A percentile compares a stretch with the other conserved stretches of the same genome.
Evolutionary conservation across 768 basidiomycete genomes (phyloP).

Genomic region (Cytidiella melzeri): DNA sequence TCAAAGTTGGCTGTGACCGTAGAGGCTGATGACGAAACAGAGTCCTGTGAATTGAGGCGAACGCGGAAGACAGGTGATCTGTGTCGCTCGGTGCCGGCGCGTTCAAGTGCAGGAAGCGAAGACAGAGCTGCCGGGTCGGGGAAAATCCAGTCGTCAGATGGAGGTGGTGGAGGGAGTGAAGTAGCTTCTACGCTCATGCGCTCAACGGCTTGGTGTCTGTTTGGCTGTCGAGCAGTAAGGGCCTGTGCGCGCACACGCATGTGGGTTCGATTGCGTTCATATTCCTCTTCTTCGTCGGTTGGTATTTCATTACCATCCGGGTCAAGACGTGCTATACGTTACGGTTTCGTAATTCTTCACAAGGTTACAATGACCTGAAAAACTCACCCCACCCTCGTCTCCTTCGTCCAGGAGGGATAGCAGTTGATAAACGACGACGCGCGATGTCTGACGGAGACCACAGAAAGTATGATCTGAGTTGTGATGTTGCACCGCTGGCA

Average conservation of each 20-base stretch:
- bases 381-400: conserved; percentile 21
- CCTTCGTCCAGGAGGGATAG: conserved; percentile 2
- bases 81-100: background rate
- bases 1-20: background rate
- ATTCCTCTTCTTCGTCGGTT: conserved; percentile 53
- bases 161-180: conserved; percentile 3
- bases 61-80: background rate
- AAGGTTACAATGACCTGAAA: background rate
- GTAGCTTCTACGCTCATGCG: background rate
- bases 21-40: background rate
- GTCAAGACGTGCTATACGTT: conserved; percentile 30
- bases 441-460: background rate
- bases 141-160: background rate
- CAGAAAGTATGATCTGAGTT: background rate
- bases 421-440: background rate
- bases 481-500: background rate
- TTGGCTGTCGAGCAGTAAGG: conserved; percentile 4
- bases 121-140: background rate
- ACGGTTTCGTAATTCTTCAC: no score
- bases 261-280: conserved; percentile 46
- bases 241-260: conserved; percentile 21
- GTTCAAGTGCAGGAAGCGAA: no score
- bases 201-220: background rate
- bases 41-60: background rate
- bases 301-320: conserved; percentile 61